Evolutionary conservation across 495 filamentous ascomycete genomes (phyloP), one percentile per base, ranked within the genome.

Genomic region (Massariosphaeria phaeospora): DNA sequence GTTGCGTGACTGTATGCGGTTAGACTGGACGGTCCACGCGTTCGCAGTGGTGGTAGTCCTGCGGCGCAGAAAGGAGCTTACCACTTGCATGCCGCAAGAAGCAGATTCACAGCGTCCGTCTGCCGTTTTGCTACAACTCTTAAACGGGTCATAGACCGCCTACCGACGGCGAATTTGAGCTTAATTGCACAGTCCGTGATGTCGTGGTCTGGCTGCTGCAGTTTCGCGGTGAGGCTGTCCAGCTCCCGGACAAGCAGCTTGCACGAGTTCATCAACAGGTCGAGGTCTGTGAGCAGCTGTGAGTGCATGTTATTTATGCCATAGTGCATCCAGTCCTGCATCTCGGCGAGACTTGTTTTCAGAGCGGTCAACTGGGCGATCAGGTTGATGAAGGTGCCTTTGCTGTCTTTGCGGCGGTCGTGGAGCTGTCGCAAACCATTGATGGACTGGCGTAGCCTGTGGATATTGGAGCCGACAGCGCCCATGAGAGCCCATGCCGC

Each of bases 261-360:
- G 31, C 57, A 61, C 38, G 57, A 61, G 27, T 27, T 55, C 50
- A 55, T 50, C 18, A 61, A 26, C 13, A 61, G 24, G 15, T 51
- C 51, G 20, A 61, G 51, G 33, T 61, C 57, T 26, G 43, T 48
- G 30, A 61, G 51, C 12, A 61, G 50, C 45, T 61, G 57, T 31
- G 45, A 38, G 34, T 61, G 57, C 51, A 61, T 44, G 18, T 61
- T 51, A 18, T 35, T 44, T 29, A 61, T 55, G 3, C 50, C 44
- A 34, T 49, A 55, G n/a, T 55, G 48, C 57, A 61, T 61, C 57
- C 57, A 61, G 57, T 61, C 57, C 21, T 48, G 51, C 57, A 61
- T 61, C 41, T 61, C 57, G 1, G 27, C 38, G 13, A 61, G 51
- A 31, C 51, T 55, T 17, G 57, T 55, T 33, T 61, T 61, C 1